These are phyloP conservation scores for Kurtzmaniella quercitrusa DNA, from an alignment of 1,139 yeast species.

Conservation along the genomic window DNA sequence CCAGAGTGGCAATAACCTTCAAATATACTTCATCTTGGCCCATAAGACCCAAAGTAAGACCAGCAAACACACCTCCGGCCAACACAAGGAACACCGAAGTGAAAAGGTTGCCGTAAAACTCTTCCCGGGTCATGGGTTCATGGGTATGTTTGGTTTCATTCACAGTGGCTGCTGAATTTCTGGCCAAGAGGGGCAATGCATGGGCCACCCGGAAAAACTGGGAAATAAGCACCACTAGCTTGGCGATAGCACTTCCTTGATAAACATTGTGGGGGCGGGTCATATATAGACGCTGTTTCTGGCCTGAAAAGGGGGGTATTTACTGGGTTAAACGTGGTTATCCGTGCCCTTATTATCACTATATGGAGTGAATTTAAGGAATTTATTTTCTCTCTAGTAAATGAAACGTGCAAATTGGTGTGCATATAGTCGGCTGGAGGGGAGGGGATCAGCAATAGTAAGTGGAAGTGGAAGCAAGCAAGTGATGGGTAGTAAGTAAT, in stretches of 20 bases:
- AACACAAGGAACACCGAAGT: conserved; percentile 69
- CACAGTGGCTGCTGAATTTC: conserved; percentile 8
- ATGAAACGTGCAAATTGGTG: too few species aligned
- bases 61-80: conserved; percentile 95
- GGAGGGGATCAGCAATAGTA: too few species aligned
- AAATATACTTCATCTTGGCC: conserved; percentile 95
- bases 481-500: too few species aligned
- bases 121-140: conserved; percentile 28
- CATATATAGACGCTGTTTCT: not conserved
- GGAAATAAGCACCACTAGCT: conserved; percentile 3
- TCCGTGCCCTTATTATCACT: not conserved
- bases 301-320: not conserved
- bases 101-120: conserved; percentile 51
- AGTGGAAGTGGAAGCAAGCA: too few species aligned
- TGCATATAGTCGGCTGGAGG: too few species aligned
- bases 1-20: conserved; percentile 62
- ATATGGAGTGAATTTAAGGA: not conserved
- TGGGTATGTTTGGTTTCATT: conserved; percentile 11
- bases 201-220: conserved; percentile 21
- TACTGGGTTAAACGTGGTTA: not conserved
- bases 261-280: not conserved
- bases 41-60: conserved; percentile 90
- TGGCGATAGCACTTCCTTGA: conserved; percentile 4
- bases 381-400: not conserved
- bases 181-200: conserved; percentile 15